Conservation (phyloP, 2,329 filamentous ascomycete species). For the Periconia sp. region DNA sequence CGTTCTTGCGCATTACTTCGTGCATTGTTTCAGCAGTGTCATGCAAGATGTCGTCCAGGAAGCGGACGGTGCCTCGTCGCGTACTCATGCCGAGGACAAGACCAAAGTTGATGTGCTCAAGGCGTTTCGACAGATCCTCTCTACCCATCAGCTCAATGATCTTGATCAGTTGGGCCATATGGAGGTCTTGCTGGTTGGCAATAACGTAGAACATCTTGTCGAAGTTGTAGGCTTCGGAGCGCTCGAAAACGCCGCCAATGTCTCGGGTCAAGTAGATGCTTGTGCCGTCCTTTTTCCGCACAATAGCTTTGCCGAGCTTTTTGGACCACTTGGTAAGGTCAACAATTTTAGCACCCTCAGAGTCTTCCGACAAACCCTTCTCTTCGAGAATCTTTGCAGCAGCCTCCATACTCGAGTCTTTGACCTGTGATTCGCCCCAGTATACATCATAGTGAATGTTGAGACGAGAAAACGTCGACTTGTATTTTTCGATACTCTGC, state of each 20-base stretch:
- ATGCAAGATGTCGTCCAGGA: constrained; percentile 56
- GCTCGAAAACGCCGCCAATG: constrained; percentile 70
- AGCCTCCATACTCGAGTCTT: constrained; percentile 61
- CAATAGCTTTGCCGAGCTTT: constrained; percentile 70
- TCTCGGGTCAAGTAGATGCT: constrained; percentile 73
- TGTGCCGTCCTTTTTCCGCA: constrained; percentile 71
- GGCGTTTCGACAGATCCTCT: constrained; percentile 63
- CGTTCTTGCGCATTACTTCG: constrained; percentile 91
- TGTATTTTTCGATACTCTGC: constrained; percentile 65
- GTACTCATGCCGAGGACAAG: constrained; percentile 71
- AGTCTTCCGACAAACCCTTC: constrained; percentile 63
- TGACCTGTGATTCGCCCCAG: constrained; percentile 69
- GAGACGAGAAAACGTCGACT: constrained; percentile 63
- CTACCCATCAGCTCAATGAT: constrained; percentile 66
- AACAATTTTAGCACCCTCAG: constrained; percentile 67
- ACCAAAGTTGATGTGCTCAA: constrained; percentile 70
- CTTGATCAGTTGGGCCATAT: constrained; percentile 69
- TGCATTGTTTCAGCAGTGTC: constrained; percentile 91
- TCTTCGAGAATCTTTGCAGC: constrained; percentile 62
- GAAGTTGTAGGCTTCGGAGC: constrained; percentile 65
- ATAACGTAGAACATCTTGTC: constrained; percentile 74
- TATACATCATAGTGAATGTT: constrained; percentile 68
- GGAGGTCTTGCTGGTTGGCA: constrained; percentile 68
- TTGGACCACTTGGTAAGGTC: constrained; percentile 52
- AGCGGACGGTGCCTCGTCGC: constrained; percentile 64